Evolutionary conservation across 2,329 filamentous ascomycete species (phyloP).

Genomic region (Coniochaeta pulveracea): DNA sequence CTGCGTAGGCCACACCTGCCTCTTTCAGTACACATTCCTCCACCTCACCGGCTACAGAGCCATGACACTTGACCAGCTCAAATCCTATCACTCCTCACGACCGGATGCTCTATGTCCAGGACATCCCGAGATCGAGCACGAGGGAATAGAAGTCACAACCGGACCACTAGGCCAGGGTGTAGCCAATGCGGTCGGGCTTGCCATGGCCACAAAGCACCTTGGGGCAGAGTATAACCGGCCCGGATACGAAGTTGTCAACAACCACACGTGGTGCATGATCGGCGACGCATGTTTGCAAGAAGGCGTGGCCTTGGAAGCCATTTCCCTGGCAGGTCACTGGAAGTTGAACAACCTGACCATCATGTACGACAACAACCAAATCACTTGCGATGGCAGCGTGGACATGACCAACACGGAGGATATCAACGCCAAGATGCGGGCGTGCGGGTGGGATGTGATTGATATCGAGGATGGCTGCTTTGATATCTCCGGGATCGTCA

Average conservation of each 20-base stretch:
- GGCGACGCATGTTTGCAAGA: conserved; percentile 45
- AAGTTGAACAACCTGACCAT: conserved; percentile 39
- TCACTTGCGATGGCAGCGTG: conserved; percentile 43
- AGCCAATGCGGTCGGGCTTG: conserved; percentile 43
- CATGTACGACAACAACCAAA: conserved; percentile 47
- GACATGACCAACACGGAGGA: conserved; percentile 42
- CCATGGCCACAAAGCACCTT: conserved; percentile 42
- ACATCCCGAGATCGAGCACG: conserved; percentile 42
- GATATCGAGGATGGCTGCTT: conserved; percentile 36
- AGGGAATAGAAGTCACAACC: conserved; percentile 45
- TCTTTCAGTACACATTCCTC: conserved; percentile 38
- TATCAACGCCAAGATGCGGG: conserved; percentile 41
- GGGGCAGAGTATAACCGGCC: conserved; percentile 37
- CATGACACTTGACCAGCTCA: conserved; percentile 41
- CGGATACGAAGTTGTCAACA: conserved; percentile 32
- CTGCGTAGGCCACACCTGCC: conserved; percentile 35
- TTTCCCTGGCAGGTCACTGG: conserved; percentile 39
- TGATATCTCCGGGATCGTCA: conserved; percentile 32
- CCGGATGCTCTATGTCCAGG: conserved; percentile 34
- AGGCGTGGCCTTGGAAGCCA: conserved; percentile 41
- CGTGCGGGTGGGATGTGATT: conserved; percentile 39
- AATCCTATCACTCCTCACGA: conserved; percentile 33
- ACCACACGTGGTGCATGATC: conserved; percentile 40
- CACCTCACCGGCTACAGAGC: conserved; percentile 36
- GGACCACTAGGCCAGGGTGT: conserved; percentile 45